Evolutionary conservation across 202 grass and related monocot species (phyloP).

Genomic region (Eragrostis tef): DNA sequence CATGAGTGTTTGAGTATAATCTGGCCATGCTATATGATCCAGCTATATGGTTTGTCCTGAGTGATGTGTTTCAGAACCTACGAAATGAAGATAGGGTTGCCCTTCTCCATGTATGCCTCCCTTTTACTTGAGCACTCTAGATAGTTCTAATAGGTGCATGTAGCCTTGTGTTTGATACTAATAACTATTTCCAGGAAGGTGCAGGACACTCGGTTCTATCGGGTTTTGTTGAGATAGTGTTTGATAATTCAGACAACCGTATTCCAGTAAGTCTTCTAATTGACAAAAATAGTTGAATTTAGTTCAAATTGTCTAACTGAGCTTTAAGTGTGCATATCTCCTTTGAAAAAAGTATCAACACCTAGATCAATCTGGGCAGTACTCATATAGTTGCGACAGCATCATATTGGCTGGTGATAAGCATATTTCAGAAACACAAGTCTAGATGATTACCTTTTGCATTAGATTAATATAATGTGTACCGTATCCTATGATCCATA

Average conservation of each 20-base stretch:
- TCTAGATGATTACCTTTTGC: neutral
- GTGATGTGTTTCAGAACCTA: slow-evolving; percentile 91
- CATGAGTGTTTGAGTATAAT: slow-evolving; percentile 6
- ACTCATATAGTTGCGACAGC: too few species aligned
- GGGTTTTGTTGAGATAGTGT: slow-evolving; percentile 99
- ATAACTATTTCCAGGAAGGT: slow-evolving; percentile 76
- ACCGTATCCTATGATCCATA: neutral
- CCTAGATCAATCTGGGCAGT: too few species aligned
- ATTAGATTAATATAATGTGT: slow-evolving; percentile 5
- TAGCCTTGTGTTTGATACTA: slow-evolving; percentile 34
- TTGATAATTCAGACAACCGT: slow-evolving; percentile 95
- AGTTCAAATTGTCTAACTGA: too few species aligned
- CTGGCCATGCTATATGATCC: slow-evolving; percentile 30
- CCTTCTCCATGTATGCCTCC: slow-evolving; percentile 85
- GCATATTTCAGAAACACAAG: too few species aligned
- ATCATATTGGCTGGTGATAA: too few species aligned
- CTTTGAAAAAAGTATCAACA: too few species aligned
- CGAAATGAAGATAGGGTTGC: slow-evolving; percentile 84
- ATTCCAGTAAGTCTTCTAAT: slow-evolving; percentile 67
- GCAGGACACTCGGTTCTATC: slow-evolving; percentile 96
- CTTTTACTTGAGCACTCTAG: slow-evolving; percentile 32
- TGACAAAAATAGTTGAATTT: too few species aligned
- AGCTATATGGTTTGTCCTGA: slow-evolving; percentile 98
- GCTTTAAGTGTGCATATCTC: too few species aligned
- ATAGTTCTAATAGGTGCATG: slow-evolving; percentile 13